Evolutionary conservation across 371 early-diverging fungal genomes (phyloP).

Genomic region (Mucor irregularis): DNA sequence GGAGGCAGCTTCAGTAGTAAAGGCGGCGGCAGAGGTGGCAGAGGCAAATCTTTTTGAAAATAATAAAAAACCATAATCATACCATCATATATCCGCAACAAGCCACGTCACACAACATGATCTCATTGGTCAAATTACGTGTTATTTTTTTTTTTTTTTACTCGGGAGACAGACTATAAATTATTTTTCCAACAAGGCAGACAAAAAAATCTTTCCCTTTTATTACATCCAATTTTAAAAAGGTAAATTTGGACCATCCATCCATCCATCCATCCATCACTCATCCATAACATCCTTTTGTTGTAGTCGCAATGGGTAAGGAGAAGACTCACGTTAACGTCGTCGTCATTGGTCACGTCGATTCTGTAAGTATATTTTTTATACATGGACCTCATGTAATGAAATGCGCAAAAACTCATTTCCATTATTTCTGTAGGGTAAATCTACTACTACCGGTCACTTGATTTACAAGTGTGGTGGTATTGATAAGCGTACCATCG

Average conservation of each 20-base stretch:
- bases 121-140: not conserved
- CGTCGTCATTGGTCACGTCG: conserved; percentile 99
- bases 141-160: not conserved
- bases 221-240: conserved; percentile 15
- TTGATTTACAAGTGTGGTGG: conserved; percentile 99
- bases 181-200: not conserved
- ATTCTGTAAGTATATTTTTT: conserved; percentile 80
- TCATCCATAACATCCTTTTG: not conserved
- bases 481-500: conserved; percentile 99
- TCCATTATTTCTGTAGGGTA: conserved; percentile 51
- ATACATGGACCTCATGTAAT: conserved; percentile 61
- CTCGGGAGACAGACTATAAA: conserved; percentile 12
- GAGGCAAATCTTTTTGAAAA: not conserved
- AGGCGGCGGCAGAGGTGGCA: not conserved
- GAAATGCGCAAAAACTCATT: conserved; percentile 90
- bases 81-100: not conserved
- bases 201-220: conserved; percentile 9
- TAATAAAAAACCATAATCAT: not conserved
- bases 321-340: conserved; percentile 95
- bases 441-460: conserved; percentile 78
- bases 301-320: conserved; percentile 75
- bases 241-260: conserved; percentile 4
- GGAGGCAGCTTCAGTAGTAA: too few relatives aligned
- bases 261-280: conserved; percentile 16
- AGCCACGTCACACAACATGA: not conserved